Evolutionary conservation across 306 rosid genomes (phyloP).

Genomic region (Psophocarpus tetragonolobus): DNA sequence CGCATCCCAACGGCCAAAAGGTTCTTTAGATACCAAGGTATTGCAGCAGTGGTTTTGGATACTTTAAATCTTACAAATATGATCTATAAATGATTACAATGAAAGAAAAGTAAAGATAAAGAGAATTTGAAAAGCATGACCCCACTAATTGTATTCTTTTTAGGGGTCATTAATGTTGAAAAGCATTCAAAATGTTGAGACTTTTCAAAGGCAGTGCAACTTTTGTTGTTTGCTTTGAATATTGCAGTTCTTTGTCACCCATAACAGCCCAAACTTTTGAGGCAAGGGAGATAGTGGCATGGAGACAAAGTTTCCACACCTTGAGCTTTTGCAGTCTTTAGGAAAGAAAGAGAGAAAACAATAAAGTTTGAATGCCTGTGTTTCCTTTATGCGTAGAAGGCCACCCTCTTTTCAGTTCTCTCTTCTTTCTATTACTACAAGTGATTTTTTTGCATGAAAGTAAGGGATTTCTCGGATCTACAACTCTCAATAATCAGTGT

Average conservation of each 20-base stretch:
- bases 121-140: conserved; percentile 52
- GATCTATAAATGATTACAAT: conserved; percentile 58
- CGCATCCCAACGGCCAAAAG: conserved; percentile 61
- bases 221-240: conserved; percentile 45
- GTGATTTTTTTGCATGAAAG: conserved; percentile 69
- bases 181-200: conserved; percentile 55
- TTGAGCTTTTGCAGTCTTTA: conserved; percentile 79
- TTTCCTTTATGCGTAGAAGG: conserved; percentile 41
- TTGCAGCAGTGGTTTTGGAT: conserved; percentile 41
- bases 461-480: conserved; percentile 88
- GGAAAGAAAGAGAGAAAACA: conserved; percentile 43
- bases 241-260: conserved; percentile 43
- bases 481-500: conserved; percentile 63
- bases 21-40: conserved; percentile 55
- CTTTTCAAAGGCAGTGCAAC: conserved; percentile 53
- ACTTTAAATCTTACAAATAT: conserved; percentile 49
- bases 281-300: conserved; percentile 47
- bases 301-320: conserved; percentile 89
- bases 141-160: conserved; percentile 73
- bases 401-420: conserved; percentile 46
- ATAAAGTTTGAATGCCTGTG: conserved; percentile 41
- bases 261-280: conserved; percentile 42
- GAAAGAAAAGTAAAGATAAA: conserved; percentile 44
- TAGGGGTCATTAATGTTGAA: conserved; percentile 57
- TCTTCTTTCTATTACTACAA: conserved; percentile 40